Base-by-base conservation (phyloP, 345 rosid genomes). In the Citrus cavaleriei region DNA sequence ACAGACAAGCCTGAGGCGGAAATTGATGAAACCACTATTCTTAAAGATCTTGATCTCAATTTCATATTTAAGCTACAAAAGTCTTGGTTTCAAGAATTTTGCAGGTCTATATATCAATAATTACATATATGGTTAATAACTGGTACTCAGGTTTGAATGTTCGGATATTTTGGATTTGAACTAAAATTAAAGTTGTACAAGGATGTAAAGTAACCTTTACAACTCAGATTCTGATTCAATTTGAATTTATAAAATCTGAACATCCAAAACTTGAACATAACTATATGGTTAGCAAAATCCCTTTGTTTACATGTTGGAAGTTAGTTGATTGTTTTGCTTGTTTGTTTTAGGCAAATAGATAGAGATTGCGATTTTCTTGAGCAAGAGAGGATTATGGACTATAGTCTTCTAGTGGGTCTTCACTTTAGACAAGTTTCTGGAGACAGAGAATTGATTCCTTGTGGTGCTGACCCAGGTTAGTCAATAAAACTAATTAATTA, bases 381-480 rank as follows among this genome's bases (percentile, higher is more conserved):
- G 76, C 99, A 93, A 30, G 99, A 92, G 83, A 93, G 97, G 76
- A 95, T 94, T 38, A 95, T 95, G 99, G 99, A 95, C 83, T 95
- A 95, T 54, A 95, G 99, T 84, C 92, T 95, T 42, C 77, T 95
- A 61, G 97, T 95, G 55, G 99, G 99, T 55, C 94, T 95, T 84
- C 96, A 93, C 69, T 95, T 95, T 80, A 87, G 92, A 86, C 95
- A 92, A 77, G 88, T 90, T 69, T 77, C 97, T 6, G 79, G 81
- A 4, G 81, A 84, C 62, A 91, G 98, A 42, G 93, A 93, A n/a
- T 77, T 95, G 49, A 89, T 95, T 76, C 93, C 97, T 57, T 86
- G 88, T 55, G 90, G 86, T 83, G 80, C 88, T 80, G 69, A 65
- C 25, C 64, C 84, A 18, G 92, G 87, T 86, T 81, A 73, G 59